A percentile compares a stretch with the other conserved stretches of the same genome.
These are phyloP conservation scores for Passalora sequoiae DNA, from an alignment of 2,329 filamentous ascomycete genomes.

Conservation along the genomic window DNA sequence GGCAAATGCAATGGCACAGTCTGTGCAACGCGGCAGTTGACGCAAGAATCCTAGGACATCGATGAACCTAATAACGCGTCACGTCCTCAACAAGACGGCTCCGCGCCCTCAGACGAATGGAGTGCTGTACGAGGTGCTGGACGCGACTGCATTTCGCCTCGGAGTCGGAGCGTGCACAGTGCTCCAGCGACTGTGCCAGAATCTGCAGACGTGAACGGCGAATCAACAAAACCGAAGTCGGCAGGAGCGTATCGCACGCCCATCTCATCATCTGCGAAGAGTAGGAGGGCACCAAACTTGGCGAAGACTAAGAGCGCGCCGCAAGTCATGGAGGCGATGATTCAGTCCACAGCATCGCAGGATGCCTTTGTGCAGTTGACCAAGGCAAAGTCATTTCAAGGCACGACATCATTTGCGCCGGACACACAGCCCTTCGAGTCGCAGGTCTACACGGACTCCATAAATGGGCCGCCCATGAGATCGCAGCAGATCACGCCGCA, in stretches of 20 bases:
- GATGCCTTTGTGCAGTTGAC: slow-evolving; percentile 10
- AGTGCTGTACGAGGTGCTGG: neutral
- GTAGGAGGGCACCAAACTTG: slow-evolving; percentile 14
- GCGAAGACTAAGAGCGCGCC: slow-evolving; percentile 21
- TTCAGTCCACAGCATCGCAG: slow-evolving; percentile 17
- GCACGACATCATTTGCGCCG: slow-evolving; percentile 25
- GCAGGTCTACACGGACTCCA: slow-evolving; percentile 41
- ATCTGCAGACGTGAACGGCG: neutral
- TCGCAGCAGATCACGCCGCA: slow-evolving; percentile 6
- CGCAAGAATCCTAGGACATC: slow-evolving; percentile 28
- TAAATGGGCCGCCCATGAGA: slow-evolving; percentile 6
- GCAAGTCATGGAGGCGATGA: slow-evolving; percentile 24
- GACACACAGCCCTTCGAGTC: slow-evolving; percentile 46
- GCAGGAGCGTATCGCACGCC: slow-evolving; percentile 14
- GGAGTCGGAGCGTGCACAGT: neutral
- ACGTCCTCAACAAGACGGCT: slow-evolving; percentile 4
- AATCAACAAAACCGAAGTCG: slow-evolving; percentile 19
- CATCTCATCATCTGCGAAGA: slow-evolving; percentile 8
- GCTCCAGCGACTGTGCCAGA: neutral
- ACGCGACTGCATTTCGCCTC: neutral
- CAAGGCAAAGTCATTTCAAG: slow-evolving; percentile 35
- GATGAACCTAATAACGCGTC: slow-evolving; percentile 17
- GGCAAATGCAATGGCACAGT: neutral
- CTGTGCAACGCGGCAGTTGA: slow-evolving; percentile 19
- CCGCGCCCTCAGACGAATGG: neutral